These are phyloP conservation scores for Elsinoe necatrix DNA, from an alignment of 2,329 filamentous ascomycete genomes.

Conservation along the genomic window DNA sequence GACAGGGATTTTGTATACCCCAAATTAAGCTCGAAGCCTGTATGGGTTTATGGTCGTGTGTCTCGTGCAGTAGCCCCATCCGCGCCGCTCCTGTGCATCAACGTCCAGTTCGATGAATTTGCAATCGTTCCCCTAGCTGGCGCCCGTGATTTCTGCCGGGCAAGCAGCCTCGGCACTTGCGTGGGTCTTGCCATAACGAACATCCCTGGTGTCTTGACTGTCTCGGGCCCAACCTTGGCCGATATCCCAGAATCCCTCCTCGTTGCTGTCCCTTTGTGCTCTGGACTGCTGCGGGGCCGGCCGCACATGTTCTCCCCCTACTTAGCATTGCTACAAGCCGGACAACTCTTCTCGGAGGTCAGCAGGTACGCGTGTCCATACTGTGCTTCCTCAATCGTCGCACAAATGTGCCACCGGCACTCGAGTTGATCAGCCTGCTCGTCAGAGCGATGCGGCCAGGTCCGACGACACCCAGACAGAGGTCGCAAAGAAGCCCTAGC, in stretches of 20 bases:
- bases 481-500: neutral
- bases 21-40: neutral
- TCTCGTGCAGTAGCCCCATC: neutral
- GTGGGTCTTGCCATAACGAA: neutral
- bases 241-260: neutral
- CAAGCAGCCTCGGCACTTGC: neutral
- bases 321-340: neutral
- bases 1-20: neutral
- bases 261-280: neutral
- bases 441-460: conserved; percentile 1
- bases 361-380: neutral
- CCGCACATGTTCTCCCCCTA: neutral
- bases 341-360: neutral
- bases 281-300: neutral
- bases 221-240: conserved; percentile 4
- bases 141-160: neutral
- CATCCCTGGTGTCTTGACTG: neutral
- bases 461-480: neutral
- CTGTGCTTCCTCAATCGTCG: neutral
- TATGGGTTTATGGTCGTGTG: neutral
- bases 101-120: neutral
- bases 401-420: neutral
- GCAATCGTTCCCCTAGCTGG: neutral
- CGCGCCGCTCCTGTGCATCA: neutral
- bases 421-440: neutral